Conservation (phyloP, 768 basidiomycete genomes). For the Leccinum uliginosum region DNA sequence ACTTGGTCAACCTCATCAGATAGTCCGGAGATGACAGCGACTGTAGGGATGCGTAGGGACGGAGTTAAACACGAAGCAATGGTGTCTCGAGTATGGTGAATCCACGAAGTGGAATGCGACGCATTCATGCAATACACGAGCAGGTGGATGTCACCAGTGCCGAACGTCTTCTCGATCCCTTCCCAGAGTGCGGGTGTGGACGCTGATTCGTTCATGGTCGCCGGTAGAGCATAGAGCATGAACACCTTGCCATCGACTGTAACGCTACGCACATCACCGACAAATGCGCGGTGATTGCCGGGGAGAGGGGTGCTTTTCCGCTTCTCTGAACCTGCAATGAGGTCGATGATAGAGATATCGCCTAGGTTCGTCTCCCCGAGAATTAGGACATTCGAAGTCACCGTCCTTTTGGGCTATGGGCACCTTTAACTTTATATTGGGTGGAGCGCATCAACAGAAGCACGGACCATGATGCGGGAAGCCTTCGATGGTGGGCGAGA, state of each 20-base stretch:
- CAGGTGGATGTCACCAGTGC: slow-evolving; percentile 12
- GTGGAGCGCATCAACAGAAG: background rate
- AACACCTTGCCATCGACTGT: slow-evolving; percentile 15
- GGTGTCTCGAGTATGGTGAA: slow-evolving; percentile 8
- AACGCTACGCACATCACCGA: slow-evolving; percentile 8
- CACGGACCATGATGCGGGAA: slow-evolving; percentile 11
- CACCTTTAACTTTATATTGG: slow-evolving; percentile 3
- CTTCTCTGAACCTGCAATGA: slow-evolving; percentile 10
- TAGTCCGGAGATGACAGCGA: slow-evolving; percentile 19
- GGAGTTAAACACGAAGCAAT: slow-evolving; percentile 1
- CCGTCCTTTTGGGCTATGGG: slow-evolving; percentile 7
- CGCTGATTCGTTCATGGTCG: background rate
- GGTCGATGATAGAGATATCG: slow-evolving; percentile 17
- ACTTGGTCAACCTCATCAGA: slow-evolving; percentile 7
- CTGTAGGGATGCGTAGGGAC: slow-evolving; percentile 3
- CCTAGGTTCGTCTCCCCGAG: slow-evolving; percentile 20
- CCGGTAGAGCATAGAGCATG: slow-evolving; percentile 5
- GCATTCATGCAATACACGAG: slow-evolving; percentile 22
- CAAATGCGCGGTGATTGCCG: background rate
- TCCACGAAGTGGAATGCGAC: slow-evolving; percentile 8
- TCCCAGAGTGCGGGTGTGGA: background rate
- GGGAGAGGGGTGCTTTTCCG: background rate
- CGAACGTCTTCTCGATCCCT: slow-evolving; percentile 1
- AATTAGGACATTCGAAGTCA: slow-evolving; percentile 15
- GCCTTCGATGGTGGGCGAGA: slow-evolving; percentile 12